A percentile compares a stretch with the other conserved stretches of the same genome.
These are phyloP conservation scores for Ophiostoma himal-ulmi DNA, from an alignment of 2,329 filamentous ascomycete genomes.

Conservation along the genomic window DNA sequence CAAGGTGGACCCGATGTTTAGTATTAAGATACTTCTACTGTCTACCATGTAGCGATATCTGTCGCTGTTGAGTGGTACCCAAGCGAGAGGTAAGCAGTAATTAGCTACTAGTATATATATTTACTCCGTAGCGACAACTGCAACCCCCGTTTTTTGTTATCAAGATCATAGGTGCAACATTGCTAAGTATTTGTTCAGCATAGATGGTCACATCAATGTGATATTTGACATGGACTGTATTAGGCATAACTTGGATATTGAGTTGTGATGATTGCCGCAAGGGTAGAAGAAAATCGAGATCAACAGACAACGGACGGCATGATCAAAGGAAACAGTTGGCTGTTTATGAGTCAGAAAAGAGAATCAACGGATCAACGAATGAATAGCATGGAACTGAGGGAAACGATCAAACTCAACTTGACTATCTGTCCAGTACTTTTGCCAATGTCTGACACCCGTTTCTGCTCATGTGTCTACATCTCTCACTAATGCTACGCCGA, in stretches of 20 bases:
- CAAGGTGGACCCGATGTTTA: neutral
- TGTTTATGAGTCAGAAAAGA: too few species aligned
- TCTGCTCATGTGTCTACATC: neutral
- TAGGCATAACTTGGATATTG: neutral
- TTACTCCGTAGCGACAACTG: neutral
- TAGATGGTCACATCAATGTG: neutral
- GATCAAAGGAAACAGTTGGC: too few species aligned
- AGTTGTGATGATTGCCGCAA: neutral
- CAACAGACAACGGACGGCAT: too few species aligned
- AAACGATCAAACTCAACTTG: too few species aligned
- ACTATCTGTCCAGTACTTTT: neutral
- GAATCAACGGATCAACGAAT: too few species aligned
- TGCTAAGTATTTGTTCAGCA: neutral
- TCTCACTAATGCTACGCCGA: neutral
- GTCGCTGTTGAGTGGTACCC: neutral
- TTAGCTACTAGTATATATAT: neutral
- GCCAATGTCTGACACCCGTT: neutral
- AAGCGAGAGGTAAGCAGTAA: neutral
- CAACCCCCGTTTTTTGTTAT: neutral
- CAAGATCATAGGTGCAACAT: neutral
- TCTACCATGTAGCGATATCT: neutral
- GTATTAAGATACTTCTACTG: neutral
- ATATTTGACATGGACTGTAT: neutral
- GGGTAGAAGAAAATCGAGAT: neutral
- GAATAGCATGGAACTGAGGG: too few species aligned